Base-by-base conservation (phyloP, 805 yeast species). In the Teunomyces barrocoloradensis region DNA sequence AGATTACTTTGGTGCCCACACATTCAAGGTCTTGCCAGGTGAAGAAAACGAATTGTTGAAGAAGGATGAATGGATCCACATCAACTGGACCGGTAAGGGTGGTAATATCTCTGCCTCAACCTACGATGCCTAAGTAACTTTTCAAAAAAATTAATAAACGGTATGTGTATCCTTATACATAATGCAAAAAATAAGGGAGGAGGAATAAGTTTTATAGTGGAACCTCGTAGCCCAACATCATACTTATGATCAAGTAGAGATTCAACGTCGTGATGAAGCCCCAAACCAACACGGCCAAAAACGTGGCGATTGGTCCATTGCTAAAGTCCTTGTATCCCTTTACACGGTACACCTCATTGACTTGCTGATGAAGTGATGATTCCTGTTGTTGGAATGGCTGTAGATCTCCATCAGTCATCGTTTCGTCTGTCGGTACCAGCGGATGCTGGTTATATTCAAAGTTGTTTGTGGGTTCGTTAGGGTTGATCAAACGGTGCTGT, bases 1-100 rank as follows among this genome's bases (percentile, higher is more conserved):
- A 82, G 99, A 92, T 74, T 92, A 90, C 89, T 92, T 92, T 66
- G 99, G 99, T 77, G 98, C 99, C 58, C 99, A 92, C 83, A 94
- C 99, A 66, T 92, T 94, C 90, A 82, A 82, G 73, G 95, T 94
- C 56, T 79, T 90, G 69, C 96, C 96, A 61, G 94, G 92, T 73
- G 71, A 62, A 62, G 96, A 89, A 61, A 78, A 81, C 66, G 89
- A 76, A 45, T 74, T 74, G 68, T 80, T 87, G 75, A 92, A 94
- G 77, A 83, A 74, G 57, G 94, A 80, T 64, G 75, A 81, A 59
- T 84, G 85, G 78, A 86, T 92, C 73, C 99, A 92, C 79, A 80
- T 94, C 68, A 92, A 92, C 94, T 92, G 99, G 99, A 92, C 98
- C 58, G 98, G 98, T 73, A 84, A 83, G 65, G 98, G 99, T 77